Evolutionary conservation across 371 early-diverging fungal species (phyloP), one percentile per base, ranked within the genome.

Genomic region (Mortierella sp.): DNA sequence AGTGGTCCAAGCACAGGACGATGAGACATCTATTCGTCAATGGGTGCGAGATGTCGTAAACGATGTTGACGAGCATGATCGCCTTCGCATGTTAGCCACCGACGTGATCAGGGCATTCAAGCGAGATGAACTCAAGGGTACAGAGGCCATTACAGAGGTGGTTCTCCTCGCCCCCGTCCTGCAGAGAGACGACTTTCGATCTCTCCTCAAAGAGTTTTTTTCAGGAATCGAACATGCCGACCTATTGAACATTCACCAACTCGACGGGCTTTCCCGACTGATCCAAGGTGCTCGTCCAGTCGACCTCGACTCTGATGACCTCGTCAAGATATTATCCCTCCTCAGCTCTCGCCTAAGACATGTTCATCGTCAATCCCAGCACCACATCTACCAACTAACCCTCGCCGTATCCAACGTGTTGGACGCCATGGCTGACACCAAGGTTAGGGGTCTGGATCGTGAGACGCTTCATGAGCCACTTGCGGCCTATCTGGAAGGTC

Each of bases 241-340:
- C 10, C 34, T 34, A 41, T 19, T 40, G 27, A n/a, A 49, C 17
- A 13, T 49, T 2, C 19, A 22, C 39, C 21, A 8, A 34, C 29
- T 51, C 8, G 31, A 60, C 14, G 60, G 60, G 19, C 52, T 60
- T 13, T 28, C 52, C 1, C 34, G 31, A 1, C 29, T 60, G 22
- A 22, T 43, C 14, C 52, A 43, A 43, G 3, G 24, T 16, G 60
- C 60, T 3, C 4, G 45, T 9, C 8, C 27, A 0, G 43, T n/a
- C 22, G 28, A 51, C 45, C 28, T 52, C 9, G 44, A 41, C n/a
- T 22, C 43, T n/a, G 59, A 59, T 28, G 59, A 59, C 29, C 41
- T 50, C 9, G 59, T 59, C 41, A 49, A 16, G 28, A 50, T 59
- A 14, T 19, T 59, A 0, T 1, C 13, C 3, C 19, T 50, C 28